Percentiles rank a stretch among this genome's conserved stretches.
These are phyloP conservation scores for Cladophialophora chaetospira DNA, from an alignment of 2,329 filamentous ascomycete species.

Conservation along the genomic window DNA sequence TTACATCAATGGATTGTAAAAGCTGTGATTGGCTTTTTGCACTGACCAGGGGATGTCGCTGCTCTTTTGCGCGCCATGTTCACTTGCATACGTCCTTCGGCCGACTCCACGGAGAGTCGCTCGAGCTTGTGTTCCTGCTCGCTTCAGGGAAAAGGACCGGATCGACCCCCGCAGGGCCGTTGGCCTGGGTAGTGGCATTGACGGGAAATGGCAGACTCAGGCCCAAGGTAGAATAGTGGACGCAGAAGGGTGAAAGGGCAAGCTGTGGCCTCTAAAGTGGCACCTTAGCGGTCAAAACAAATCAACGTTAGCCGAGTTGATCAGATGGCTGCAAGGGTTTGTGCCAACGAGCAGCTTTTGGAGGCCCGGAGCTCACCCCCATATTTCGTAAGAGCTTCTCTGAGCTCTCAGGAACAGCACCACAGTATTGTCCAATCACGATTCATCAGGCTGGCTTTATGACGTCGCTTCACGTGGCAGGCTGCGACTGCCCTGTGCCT, in stretches of 20 bases:
- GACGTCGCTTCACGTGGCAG: background rate
- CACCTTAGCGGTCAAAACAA: background rate
- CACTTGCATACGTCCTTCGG: conserved; percentile 51
- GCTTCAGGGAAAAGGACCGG: conserved; percentile 38
- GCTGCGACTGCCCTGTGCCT: background rate
- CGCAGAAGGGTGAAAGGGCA: background rate
- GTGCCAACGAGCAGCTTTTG: background rate
- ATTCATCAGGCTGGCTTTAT: background rate
- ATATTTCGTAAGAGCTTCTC: background rate
- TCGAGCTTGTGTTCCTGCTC: conserved; percentile 38
- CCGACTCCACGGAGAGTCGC: conserved; percentile 45
- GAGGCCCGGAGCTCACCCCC: background rate
- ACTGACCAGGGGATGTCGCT: conserved; percentile 56
- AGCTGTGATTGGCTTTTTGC: conserved; percentile 2
- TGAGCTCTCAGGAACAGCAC: conserved; percentile 4
- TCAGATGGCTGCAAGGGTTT: background rate
- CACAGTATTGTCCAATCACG: background rate
- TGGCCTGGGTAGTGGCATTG: conserved; percentile 42
- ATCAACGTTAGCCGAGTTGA: background rate
- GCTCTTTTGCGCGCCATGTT: conserved; percentile 42
- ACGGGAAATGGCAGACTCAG: too few species aligned
- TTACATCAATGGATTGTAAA: conserved; percentile 9
- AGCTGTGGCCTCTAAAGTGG: background rate
- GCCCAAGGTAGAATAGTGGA: background rate
- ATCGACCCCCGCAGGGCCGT: conserved; percentile 41